Evolutionary conservation across 129 eudicot genomes (phyloP), one percentile per base, ranked within the genome.

Genomic region (Chrysanthemum lavandulifolium): DNA sequence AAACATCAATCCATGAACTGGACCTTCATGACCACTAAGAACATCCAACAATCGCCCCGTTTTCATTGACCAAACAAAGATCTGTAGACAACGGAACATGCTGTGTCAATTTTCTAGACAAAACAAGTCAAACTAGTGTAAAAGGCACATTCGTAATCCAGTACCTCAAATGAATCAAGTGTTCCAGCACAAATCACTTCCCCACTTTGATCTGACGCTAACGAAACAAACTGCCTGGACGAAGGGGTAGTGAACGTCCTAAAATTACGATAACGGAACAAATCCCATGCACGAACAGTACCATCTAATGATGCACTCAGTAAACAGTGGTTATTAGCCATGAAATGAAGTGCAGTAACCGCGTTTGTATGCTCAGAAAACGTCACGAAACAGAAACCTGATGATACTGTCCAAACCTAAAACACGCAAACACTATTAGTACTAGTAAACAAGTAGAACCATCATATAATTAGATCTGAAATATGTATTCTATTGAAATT

Each of bases 101-200:
- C 0, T 15, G 29, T 0, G 47, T 85, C 73, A 80, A 67, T 45
- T 52, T 49, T 59, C 69, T 14, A 76, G 27, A 74, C 45, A 79
- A 3, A 3, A 10, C 10, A 13, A 47, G 65, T 12, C 27, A 75
- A 65, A 19, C 19, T 18, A 33, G 11, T 27, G 27, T 48, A 56
- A 64, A 70, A 64, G 63, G 40, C 13, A 65, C 57, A 50, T 10
- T 66, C 1, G 15, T 61, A 63, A 71, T 36, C 16, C 31, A 49
- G 8, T 65, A 94, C 99, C 99, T 94, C 99, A 74, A 94, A 94
- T 73, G 99, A 90, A 83, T 94, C 99, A 50, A 94, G 96, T 27
- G 99, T 94, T 84, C 99, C 99, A 55, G 99, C 99, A 88, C 97
- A 90, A 57, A 94, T 90, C 45, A 94, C 97, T 94, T 94, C 99